Percentiles rank a stretch among this genome's conserved stretches.
These are phyloP conservation scores for Solanum chaucha DNA, from an alignment of 257 asterid species.

Conservation along the genomic window DNA sequence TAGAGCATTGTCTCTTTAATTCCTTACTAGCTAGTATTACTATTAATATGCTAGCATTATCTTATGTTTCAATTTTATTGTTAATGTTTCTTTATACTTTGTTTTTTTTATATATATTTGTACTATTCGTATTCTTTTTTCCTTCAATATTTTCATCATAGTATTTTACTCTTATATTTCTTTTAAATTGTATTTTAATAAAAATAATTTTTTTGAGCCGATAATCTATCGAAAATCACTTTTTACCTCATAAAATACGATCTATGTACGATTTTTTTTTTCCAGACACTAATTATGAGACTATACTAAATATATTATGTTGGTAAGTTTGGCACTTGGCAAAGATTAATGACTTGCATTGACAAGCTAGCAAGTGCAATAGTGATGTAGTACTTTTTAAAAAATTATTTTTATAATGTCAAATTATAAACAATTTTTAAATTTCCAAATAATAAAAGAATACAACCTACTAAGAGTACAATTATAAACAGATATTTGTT, in stretches of 20 bases:
- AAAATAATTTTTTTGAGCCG: background rate
- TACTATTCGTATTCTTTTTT: background rate
- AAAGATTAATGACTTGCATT: background rate
- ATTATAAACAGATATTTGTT: background rate
- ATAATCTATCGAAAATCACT: background rate
- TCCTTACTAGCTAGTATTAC: background rate
- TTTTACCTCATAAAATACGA: background rate
- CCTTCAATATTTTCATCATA: background rate
- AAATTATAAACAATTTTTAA: background rate
- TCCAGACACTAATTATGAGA: background rate
- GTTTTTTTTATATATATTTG: background rate
- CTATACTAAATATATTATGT: background rate
- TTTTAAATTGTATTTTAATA: background rate
- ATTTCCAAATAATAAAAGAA: background rate
- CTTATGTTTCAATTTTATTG: background rate
- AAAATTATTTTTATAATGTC: background rate
- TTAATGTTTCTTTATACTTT: background rate
- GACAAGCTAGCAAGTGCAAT: background rate
- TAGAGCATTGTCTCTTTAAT: background rate
- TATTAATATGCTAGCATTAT: background rate
- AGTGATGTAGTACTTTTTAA: background rate
- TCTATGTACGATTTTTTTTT: accelerated
- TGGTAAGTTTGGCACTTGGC: background rate
- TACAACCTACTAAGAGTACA: background rate
- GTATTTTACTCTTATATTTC: background rate